Evolutionary conservation across 148 eudicot genomes (phyloP), one percentile per base, ranked within the genome.

Genomic region (Selenicereus undatus): DNA sequence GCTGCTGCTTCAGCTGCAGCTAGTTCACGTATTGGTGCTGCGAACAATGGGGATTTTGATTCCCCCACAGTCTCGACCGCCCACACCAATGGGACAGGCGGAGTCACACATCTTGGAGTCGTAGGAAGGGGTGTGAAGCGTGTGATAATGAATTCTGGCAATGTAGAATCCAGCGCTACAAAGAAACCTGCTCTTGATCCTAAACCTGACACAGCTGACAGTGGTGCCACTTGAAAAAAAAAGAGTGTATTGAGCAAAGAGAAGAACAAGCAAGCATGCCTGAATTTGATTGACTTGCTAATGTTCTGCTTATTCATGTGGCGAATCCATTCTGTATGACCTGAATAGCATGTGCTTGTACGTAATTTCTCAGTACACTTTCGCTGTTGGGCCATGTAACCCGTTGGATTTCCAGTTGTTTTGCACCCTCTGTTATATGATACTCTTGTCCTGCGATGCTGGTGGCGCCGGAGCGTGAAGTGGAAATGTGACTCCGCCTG

Each of bases 81-180:
- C 79, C 92, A 89, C 87, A 92, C 92, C 30, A 93, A 88, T 81
- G 93, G 92, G n/a, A 81, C 89, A 69, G 56, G 90, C 51, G 91
- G 84, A 66, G 91, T 93, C 54, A 95, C 93, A 26, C 87, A 95
- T 88, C 90, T 95, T 77, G 97, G 99, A 21, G 93, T 93, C 21
- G 99, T 95, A 45, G 97, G 99, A 60, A 87, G 98, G 84, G 99
- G 97, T 71, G 93, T 95, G 8, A 93, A 93, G 90, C 90, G 97
- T 65, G 95, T 93, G 51, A 60, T 58, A 18, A 85, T 90, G 88
- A 88, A 74, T 87, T 79, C 94, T 1, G 69, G 48, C 26, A 52
- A 74, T 76, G 66, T 82, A 21, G 92, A 90, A 26, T 85, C 92
- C 65, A 83, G 81, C 78, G 81, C 92, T 27, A 72, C 84, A 16